Evolutionary conservation across 345 rosid genomes (phyloP), one percentile per base, ranked within the genome.

Genomic region (Gossypium stocksii): DNA sequence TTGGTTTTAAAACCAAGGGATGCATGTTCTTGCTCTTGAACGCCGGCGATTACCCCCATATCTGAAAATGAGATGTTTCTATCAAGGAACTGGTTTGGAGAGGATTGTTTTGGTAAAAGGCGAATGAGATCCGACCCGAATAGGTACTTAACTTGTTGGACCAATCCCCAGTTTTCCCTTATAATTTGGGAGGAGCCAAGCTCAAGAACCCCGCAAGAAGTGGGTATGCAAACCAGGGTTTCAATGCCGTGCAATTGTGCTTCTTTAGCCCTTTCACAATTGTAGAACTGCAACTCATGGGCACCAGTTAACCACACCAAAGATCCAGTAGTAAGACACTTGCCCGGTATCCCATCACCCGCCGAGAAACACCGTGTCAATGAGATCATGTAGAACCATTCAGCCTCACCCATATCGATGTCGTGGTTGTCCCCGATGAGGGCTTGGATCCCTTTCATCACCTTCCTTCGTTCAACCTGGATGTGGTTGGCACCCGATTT

Each of bases 331-430:
- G 74, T 78, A 9, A 83, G 78, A 16, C 82, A 83, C 80, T 83
- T 82, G 1, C 92, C 91, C 0, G 80, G 82, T 14, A 87, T 67
- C 9, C 89, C 88, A 16, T 83, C 90, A 2, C 87, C 89, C 15
- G 87, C 83, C 1, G 80, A 66, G 86, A 88, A 89, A 59, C 87
- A 81, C 49, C 86, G 75, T 7, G 87, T 81, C 17, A 88, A 73
- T 0, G 94, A 90, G 86, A 87, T 84, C 49, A 88, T 78, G 72
- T 88, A 90, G 79, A 90, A 90, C 94, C 90, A 88, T 69, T 88
- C 94, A 2, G 80, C 74, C 51, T 85, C 92, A 14, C 81, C 57
- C 19, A 74, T 85, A 44, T 81, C 84, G 7, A 43, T 58, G 66
- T 75, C 76, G 57, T 82, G 78, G 20, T 17, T 58, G 53, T 78